Base-by-base conservation (phyloP, 169 alveolate species). In the Plasmodium malariae region DNA sequence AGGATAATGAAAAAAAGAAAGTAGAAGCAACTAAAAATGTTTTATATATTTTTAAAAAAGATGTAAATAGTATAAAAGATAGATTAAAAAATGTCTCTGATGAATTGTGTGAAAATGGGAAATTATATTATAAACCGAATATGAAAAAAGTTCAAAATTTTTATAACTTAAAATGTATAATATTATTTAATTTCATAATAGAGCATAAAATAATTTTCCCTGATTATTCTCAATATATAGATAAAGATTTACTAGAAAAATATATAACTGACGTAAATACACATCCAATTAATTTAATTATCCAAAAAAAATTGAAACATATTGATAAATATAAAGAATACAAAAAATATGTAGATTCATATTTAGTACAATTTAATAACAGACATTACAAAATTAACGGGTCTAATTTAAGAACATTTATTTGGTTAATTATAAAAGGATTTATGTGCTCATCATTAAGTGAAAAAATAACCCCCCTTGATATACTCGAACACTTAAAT, bases 361-460 rank as follows among this genome's bases (percentile, higher is more conserved):
- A 68, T 54, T 43, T 83, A 14, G 24, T 83, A 51, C 68, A 83
- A 40, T 67, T 67, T 67, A 83, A 83, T 69, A 83, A 83, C n/a
- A 51, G 21, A 71, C 57, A 83, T 54, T 83, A 83, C 43, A 83
- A 36, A 83, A 32, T 83, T 32, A 51, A 63, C 51, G 86, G 74
- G 1, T 11, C 37, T 21, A 60, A 83, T 37, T 83, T 83, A 34
- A 65, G 72, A 60, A 68, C 83, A 14, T 83, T 83, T 19, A 62
- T 69, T 83, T 83, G 91, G 91, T 34, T 67, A 83, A 48, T 83
- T 68, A 60, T 83, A 24, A 83, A 83, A 71, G 91, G 91, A 12
- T 83, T 83, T 54, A 83, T 83, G 85, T 67, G 85, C 48, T 21
- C 24, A 24, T 26, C 86, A 17, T 37, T 83, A 28, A 26, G 63